Evolutionary conservation across 805 yeast species (phyloP), one percentile per base, ranked within the genome.

Genomic region (Kluyveromyces lactis): DNA sequence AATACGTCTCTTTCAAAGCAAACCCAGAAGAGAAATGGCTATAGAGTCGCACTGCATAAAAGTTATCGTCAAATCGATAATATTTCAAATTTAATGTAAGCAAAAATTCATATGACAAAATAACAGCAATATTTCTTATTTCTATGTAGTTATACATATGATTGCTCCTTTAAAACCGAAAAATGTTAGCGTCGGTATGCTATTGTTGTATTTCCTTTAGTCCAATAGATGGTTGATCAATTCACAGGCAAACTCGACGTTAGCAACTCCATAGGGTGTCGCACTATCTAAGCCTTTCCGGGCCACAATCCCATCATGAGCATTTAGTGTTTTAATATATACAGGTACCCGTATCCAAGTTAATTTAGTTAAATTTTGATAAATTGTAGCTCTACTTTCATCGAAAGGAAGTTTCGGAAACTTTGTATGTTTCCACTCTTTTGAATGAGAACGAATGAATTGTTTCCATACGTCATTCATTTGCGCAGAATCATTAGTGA

Each of bases 21-120:
- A 81, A 89, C 49, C 98, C 98, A 0, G 87, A 77, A 51, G 96
- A 87, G 55, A 83, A 84, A 58, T 90, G 98, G 97, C 81, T 59
- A 59, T 40, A n/a, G 31, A 7, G 11, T 9, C 6, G 9, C 9
- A 6, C 8, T 21, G 9, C 9, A 21, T 9, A 21, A 9, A 6
- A 21, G 24, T 6, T 21, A 21, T 21, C 24, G 9, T 21, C n/a
- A n/a, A n/a, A n/a, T n/a, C n/a, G n/a, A n/a, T n/a, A n/a, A n/a
- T n/a, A n/a, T n/a, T n/a, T n/a, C n/a, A n/a, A n/a, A n/a, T n/a
- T n/a, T n/a, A n/a, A n/a, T n/a, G n/a, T n/a, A n/a, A n/a, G n/a
- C n/a, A n/a, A n/a, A n/a, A n/a, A n/a, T n/a, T n/a, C n/a, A n/a
- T n/a, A n/a, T n/a, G n/a, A n/a, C n/a, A n/a, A n/a, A n/a, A n/a